Base-by-base conservation (phyloP, 2,329 filamentous ascomycete genomes). In the Colletotrichum aenigma region DNA sequence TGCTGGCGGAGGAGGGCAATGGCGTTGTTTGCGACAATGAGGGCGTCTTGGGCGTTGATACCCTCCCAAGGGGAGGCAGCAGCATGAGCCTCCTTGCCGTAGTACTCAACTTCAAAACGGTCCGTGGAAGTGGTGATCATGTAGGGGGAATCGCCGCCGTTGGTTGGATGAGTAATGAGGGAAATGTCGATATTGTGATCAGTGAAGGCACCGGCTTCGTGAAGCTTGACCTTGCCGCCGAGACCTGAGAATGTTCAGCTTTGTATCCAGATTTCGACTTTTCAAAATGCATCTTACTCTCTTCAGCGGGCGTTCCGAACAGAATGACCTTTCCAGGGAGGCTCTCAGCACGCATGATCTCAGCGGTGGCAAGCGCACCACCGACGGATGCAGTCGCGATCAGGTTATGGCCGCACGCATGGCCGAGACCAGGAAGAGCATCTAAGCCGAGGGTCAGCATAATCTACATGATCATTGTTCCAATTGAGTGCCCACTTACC, bases 261-360 rank as follows among this genome's bases (percentile, higher is more conserved):
- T 72, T 6, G 2, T n/a, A 30, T 61, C 3, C 18, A 16, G 28
- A 10, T 15, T 13, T 6, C 1, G 28, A 21, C 7, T 9, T 32
- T 56, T 5, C 12, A 4, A 21, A 0, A 52, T n/a, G 5, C 6
- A 13, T 7, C 66, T 38, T 28, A 74, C 86, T 85, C 81, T 89
- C 88, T 81, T 89, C 88, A 12, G 86, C 89, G 0, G 88, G 89
- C 0, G 88, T 90, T 36, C 88, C 88, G 48, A 90, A 85, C 30
- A 90, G 78, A 7, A 86, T 81, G 7, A 89, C 81, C 67, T 85
- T 86, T 6, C 88, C 88, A 0, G 85, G 79, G 4, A 91, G 81
- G 2, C 80, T 77, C 55, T 86, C 82, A 15, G 83, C 79, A 24
- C 82, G 84, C 77, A 91, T 82, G 4, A 87, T 79, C 30, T 86